Base-by-base conservation (phyloP, 495 filamentous ascomycete species). In the Lasiosphaeris hirsuta region DNA sequence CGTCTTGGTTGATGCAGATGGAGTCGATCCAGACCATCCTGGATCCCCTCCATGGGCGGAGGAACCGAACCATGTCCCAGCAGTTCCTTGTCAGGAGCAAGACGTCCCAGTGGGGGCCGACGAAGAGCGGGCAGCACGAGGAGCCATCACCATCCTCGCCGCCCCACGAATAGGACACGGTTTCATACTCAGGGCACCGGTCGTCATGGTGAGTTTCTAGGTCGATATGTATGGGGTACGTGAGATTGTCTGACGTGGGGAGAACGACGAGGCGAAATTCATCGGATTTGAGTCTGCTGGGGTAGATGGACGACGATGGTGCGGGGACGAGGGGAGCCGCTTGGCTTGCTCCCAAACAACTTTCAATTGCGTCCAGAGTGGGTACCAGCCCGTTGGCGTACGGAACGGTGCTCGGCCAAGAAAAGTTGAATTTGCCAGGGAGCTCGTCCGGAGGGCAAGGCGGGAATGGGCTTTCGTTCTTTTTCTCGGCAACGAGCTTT, bases 51-150 rank as follows among this genome's bases (percentile, higher is more conserved):
- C 43, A 43, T 0, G 59, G 60, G 13, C 60, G 54, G 10, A 68
- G 54, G 33, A 57, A 65, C 13, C 47, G 44, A 18, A 72, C 54
- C 66, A 71, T 61, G 4, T 60, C 51, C 56, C 54, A 67, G 51
- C 68, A 69, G 43, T 71, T 71, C 23, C 61, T 63, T 8, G 68
- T 69, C 47, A 67, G 66, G 7, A 69, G 51, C 15, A 69, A 43
- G 5, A 69, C 59, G 35, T 71, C 66, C 62, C 66, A 67, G 44
- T 63, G 59, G 3, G 51, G 37, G 13, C 68, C 68, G 30, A 71
- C 43, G 48, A 51, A 69, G 15, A 71, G 39, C 10, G 66, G 61
- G n/a, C 42, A 38, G 37, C 57, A 62, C 7, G 41, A 54, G 4
- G 54, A 47, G 46, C 38, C 57, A 38, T 67, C 66, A 5, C 53